phyloP scores from a whole-genome alignment of 1,139 yeast species.

The Magnusiomyces sp. region DNA sequence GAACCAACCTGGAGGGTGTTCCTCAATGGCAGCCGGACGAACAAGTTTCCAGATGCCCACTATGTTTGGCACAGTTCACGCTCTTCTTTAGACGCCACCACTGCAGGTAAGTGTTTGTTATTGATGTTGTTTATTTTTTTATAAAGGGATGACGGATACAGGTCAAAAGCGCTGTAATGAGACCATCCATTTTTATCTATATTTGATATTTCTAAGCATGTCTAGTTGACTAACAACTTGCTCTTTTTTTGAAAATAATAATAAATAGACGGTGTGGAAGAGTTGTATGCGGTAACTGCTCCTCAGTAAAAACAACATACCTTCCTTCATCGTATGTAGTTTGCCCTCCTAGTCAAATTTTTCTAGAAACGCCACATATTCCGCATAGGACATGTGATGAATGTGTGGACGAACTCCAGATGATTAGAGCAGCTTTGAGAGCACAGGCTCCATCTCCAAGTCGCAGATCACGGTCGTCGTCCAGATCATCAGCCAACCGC shows the following conservation, averaged over 20 bases:
- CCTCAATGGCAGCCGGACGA: slow-evolving; percentile 79
- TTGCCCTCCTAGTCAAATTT: slow-evolving; percentile 39
- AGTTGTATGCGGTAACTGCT: slow-evolving; percentile 63
- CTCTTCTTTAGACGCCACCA: slow-evolving; percentile 80
- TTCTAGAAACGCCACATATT: slow-evolving; percentile 42
- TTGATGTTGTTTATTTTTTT: no score
- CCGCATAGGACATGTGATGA: slow-evolving; percentile 63
- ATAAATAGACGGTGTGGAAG: slow-evolving; percentile 54
- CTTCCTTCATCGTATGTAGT: slow-evolving; percentile 45
- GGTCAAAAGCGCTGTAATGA: no score
- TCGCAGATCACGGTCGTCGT: neutral
- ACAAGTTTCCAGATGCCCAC: slow-evolving; percentile 48
- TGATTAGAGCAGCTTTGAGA: slow-evolving; percentile 38
- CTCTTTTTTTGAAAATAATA: slow-evolving; percentile 10
- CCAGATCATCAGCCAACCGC: no score
- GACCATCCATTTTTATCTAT: neutral
- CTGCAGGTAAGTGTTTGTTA: slow-evolving; percentile 50
- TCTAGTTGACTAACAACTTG: slow-evolving; percentile 1
- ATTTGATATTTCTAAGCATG: neutral
- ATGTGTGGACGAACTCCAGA: slow-evolving; percentile 54
- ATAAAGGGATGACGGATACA: no score
- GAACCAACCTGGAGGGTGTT: slow-evolving; percentile 22
- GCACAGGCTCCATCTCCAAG: slow-evolving; percentile 2
- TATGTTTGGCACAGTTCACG: slow-evolving; percentile 52
- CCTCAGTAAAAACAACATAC: slow-evolving; percentile 40